These are phyloP conservation scores for Kalmusia sp. DNA, from an alignment of 2,329 filamentous ascomycete species.

Conservation along the genomic window DNA sequence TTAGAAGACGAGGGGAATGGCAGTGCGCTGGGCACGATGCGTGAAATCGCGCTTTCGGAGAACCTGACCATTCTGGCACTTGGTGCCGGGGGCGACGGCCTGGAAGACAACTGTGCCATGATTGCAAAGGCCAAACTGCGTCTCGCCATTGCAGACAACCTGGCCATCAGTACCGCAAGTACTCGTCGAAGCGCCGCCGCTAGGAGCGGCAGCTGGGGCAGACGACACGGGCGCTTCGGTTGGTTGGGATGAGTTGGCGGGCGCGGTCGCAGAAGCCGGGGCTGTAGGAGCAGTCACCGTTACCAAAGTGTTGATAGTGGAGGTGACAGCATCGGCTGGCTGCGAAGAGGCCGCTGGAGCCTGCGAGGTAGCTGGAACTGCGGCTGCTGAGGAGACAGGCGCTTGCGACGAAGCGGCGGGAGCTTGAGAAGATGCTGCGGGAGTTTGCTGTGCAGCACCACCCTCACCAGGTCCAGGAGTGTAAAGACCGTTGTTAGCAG, in stretches of 20 bases:
- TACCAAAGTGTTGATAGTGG: constrained; percentile 29
- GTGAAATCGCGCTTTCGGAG: constrained; percentile 29
- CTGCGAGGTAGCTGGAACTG: constrained; percentile 9
- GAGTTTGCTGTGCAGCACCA: not conserved
- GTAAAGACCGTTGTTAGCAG: constrained; percentile 16
- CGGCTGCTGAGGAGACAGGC: constrained; percentile 7
- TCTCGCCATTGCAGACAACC: constrained; percentile 47
- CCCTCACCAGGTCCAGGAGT: constrained; percentile 14
- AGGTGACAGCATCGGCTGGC: constrained; percentile 15
- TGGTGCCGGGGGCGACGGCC: constrained; percentile 51
- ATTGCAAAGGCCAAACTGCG: constrained; percentile 50
- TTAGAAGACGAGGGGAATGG: not conserved
- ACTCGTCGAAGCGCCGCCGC: constrained; percentile 11
- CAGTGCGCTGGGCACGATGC: constrained; percentile 26
- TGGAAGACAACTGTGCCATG: constrained; percentile 48
- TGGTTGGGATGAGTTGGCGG: constrained; percentile 10
- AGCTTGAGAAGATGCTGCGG: not conserved
- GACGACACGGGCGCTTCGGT: constrained; percentile 11
- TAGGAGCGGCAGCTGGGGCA: constrained; percentile 10
- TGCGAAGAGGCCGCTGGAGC: constrained; percentile 6
- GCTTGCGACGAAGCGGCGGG: not conserved
- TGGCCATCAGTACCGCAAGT: constrained; percentile 44
- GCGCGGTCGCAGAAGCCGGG: constrained; percentile 2
- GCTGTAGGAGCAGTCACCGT: constrained; percentile 32
- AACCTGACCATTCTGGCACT: constrained; percentile 49